These are phyloP conservation scores for Mallotus nudiflorus DNA, from an alignment of 345 rosid genomes.

Conservation along the genomic window DNA sequence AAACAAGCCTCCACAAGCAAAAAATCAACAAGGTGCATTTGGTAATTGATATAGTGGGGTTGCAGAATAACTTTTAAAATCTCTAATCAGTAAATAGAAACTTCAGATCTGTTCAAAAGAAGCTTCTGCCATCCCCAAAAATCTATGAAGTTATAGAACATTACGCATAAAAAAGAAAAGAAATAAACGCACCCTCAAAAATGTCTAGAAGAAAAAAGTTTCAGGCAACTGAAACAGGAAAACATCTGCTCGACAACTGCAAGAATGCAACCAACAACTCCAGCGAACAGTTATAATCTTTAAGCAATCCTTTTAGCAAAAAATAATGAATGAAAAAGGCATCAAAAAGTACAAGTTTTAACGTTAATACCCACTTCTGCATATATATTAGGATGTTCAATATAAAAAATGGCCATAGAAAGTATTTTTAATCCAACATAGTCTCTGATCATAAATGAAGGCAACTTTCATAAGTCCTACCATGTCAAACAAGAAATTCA, in stretches of 20 bases:
- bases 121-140: too few relatives aligned
- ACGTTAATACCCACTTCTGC: too few relatives aligned
- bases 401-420: neutral
- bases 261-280: neutral
- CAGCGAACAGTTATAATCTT: neutral
- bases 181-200: neutral
- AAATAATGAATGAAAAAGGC: neutral
- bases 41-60: too few relatives aligned
- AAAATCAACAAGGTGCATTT: too few relatives aligned
- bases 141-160: too few relatives aligned
- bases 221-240: neutral
- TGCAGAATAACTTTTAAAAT: too few relatives aligned
- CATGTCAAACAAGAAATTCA: neutral
- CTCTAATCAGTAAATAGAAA: too few relatives aligned
- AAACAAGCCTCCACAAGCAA: too few relatives aligned
- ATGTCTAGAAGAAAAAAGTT: neutral
- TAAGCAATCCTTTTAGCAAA: neutral
- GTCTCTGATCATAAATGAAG: neutral
- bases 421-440: neutral
- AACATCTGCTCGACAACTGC: neutral
- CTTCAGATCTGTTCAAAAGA: too few relatives aligned
- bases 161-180: too few relatives aligned
- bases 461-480: neutral
- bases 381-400: neutral
- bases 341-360: neutral